Conservation (phyloP, 2,329 filamentous ascomycete species). For the Monosporascus sp. region DNA sequence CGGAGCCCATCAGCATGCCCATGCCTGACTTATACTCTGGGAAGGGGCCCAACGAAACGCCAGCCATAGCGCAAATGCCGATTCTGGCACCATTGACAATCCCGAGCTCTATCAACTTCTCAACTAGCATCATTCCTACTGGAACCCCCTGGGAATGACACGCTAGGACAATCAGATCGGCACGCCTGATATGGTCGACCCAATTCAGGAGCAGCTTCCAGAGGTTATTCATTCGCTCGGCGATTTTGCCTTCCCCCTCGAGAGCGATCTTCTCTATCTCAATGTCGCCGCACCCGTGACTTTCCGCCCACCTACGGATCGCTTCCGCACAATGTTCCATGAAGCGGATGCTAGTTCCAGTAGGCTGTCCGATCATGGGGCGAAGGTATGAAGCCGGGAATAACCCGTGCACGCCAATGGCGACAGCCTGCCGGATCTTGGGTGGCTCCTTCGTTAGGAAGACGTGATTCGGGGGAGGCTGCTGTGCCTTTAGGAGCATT, state of each 20-base stretch:
- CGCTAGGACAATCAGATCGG: constrained; percentile 86
- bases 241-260: constrained; percentile 90
- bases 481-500: constrained; percentile 51
- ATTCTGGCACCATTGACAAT: constrained; percentile 73
- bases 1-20: constrained; percentile 79
- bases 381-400: constrained; percentile 84
- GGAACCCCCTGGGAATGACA: constrained; percentile 96
- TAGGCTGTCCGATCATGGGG: constrained; percentile 90
- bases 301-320: constrained; percentile 76
- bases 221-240: constrained; percentile 81
- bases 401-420: constrained; percentile 90
- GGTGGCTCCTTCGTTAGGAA: constrained; percentile 63
- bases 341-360: constrained; percentile 90
- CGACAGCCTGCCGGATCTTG: constrained; percentile 77
- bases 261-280: constrained; percentile 92
- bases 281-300: constrained; percentile 64
- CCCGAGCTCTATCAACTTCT: constrained; percentile 86
- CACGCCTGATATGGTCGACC: constrained; percentile 82
- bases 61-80: constrained; percentile 81
- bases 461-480: constrained; percentile 62
- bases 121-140: constrained; percentile 85
- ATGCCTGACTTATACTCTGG: constrained; percentile 85
- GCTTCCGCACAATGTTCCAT: constrained; percentile 80
- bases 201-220: constrained; percentile 95
- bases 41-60: constrained; percentile 90